phyloP scores from a whole-genome alignment of 2,329 filamentous ascomycete species.

The Botrytis elliptica region DNA sequence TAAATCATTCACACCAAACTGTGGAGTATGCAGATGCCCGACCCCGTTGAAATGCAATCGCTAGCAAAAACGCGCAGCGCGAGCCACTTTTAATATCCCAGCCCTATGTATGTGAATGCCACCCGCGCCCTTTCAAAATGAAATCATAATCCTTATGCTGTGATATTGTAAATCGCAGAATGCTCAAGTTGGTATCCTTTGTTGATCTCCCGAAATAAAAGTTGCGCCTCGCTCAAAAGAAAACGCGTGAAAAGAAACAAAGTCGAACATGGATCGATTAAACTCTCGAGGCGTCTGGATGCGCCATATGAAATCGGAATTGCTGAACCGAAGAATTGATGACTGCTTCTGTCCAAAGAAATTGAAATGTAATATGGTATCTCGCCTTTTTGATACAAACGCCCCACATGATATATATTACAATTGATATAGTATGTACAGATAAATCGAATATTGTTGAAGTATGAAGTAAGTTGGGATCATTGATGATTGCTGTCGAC shows the following conservation, averaged over 20 bases:
- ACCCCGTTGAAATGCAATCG: slow-evolving; percentile 1
- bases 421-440: slow-evolving; percentile 27
- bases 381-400: slow-evolving; percentile 13
- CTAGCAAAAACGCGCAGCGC: slow-evolving; percentile 33
- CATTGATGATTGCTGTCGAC: slow-evolving; percentile 26
- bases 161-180: slow-evolving; percentile 16
- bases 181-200: slow-evolving; percentile 4
- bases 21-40: neutral
- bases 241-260: slow-evolving; percentile 5
- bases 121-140: slow-evolving; percentile 23
- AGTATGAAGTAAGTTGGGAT: slow-evolving; percentile 3
- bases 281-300: slow-evolving; percentile 11
- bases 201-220: slow-evolving; percentile 2
- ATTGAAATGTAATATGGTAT: slow-evolving; percentile 7
- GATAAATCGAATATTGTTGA: slow-evolving; percentile 24
- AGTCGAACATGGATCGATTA: slow-evolving; percentile 1
- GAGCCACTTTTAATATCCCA: slow-evolving; percentile 39
- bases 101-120: slow-evolving; percentile 35
- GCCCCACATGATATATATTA: slow-evolving; percentile 18
- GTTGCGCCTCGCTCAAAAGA: slow-evolving; percentile 2
- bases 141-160: slow-evolving; percentile 22
- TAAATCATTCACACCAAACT: neutral
- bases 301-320: slow-evolving; percentile 26
- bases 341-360: slow-evolving; percentile 14
- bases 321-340: slow-evolving; percentile 14